These are phyloP conservation scores for Clathrospora elynae DNA, from an alignment of 2,329 filamentous ascomycete genomes.

Conservation along the genomic window DNA sequence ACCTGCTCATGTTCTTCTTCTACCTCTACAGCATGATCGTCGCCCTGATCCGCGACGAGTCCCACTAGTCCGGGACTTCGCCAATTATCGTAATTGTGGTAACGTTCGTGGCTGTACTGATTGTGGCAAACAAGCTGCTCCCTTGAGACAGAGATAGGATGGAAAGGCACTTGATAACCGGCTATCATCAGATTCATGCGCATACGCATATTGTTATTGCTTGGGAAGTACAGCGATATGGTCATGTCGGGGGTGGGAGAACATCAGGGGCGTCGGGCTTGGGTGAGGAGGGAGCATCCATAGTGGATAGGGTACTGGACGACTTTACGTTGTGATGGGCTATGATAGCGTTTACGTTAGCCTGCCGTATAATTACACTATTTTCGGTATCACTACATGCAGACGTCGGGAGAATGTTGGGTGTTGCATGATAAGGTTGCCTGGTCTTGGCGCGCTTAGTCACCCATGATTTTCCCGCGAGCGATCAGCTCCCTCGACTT, in stretches of 20 bases:
- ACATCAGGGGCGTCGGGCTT: constrained; percentile 8
- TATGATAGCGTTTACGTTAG: constrained; percentile 44
- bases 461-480: constrained; percentile 18
- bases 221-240: constrained; percentile 1
- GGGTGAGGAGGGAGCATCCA: neutral
- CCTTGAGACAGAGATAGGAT: constrained; percentile 1
- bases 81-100: constrained; percentile 6
- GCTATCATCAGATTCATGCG: constrained; percentile 17
- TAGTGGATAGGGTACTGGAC: constrained; percentile 5
- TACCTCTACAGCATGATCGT: constrained; percentile 99
- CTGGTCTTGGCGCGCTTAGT: constrained; percentile 27
- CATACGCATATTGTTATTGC: constrained; percentile 18
- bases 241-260: constrained; percentile 9
- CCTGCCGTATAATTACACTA: constrained; percentile 34
- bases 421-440: no score
- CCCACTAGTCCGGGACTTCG: constrained; percentile 61
- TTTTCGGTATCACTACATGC: constrained; percentile 14
- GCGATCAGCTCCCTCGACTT: constrained; percentile 3
- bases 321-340: constrained; percentile 33
- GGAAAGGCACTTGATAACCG: constrained; percentile 18
- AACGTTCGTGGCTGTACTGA: constrained; percentile 5
- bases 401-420: no score
- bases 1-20: constrained; percentile 99
- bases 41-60: constrained; percentile 93
- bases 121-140: constrained; percentile 2